These are phyloP conservation scores for Aspergillus bombycis DNA, from an alignment of 2,329 filamentous ascomycete species.

Conservation along the genomic window DNA sequence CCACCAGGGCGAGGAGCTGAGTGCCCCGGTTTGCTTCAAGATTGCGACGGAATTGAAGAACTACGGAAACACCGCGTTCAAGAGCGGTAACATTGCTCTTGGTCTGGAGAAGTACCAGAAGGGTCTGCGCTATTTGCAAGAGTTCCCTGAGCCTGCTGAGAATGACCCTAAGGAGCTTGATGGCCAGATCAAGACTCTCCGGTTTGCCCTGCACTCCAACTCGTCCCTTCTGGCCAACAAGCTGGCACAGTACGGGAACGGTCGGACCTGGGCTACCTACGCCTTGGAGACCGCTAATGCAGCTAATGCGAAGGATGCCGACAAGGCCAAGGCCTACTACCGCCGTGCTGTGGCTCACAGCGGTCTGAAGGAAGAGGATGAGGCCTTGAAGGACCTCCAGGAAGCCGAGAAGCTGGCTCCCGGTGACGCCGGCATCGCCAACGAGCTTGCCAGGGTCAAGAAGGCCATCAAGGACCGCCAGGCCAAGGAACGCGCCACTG, in stretches of 20 bases:
- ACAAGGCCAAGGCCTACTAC: constrained; percentile 88
- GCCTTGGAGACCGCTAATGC: constrained; percentile 67
- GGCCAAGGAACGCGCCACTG: constrained; percentile 89
- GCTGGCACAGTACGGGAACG: constrained; percentile 71
- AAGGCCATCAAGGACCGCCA: constrained; percentile 71
- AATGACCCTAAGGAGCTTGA: constrained; percentile 71
- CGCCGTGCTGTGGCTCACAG: constrained; percentile 76
- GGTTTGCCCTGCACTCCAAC: constrained; percentile 87
- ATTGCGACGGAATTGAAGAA: constrained; percentile 87
- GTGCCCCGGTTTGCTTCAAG: constrained; percentile 70
- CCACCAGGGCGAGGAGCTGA: constrained; percentile 63
- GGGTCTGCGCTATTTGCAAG: constrained; percentile 83
- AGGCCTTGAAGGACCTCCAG: constrained; percentile 73
- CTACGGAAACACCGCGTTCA: constrained; percentile 91
- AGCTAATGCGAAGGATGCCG: constrained; percentile 67
- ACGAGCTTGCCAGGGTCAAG: constrained; percentile 78
- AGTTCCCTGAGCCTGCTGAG: constrained; percentile 72
- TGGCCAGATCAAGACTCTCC: constrained; percentile 69
- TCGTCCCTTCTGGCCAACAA: constrained; percentile 84
- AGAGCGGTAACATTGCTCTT: constrained; percentile 68
- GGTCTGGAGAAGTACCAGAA: constrained; percentile 94
- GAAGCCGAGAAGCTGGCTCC: constrained; percentile 76
- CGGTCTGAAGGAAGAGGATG: constrained; percentile 81
- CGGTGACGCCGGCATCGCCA: constrained; percentile 71
- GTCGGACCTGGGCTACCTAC: constrained; percentile 68